Conservation (phyloP, 257 asterid genomes). For the Handroanthus guayacan region DNA sequence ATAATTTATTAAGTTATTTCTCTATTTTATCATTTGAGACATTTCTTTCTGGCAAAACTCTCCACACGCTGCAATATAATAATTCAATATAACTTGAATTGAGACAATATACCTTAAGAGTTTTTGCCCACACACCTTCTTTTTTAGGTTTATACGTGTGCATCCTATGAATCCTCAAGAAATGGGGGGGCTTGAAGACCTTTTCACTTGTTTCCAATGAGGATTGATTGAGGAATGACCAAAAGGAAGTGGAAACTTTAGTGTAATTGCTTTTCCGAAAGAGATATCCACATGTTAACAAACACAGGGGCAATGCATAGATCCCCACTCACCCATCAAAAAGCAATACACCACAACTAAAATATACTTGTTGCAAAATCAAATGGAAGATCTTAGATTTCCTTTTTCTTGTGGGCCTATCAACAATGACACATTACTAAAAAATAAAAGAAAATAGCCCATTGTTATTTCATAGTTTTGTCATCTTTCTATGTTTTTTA, state of each 20-base stretch:
- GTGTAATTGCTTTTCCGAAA: conserved; percentile 33
- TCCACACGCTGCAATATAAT: no score
- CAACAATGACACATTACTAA: not conserved
- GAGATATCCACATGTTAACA: conserved; percentile 41
- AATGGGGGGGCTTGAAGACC: conserved; percentile 22
- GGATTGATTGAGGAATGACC: conserved; percentile 33
- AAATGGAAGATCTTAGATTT: conserved; percentile 5
- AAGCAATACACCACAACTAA: conserved; percentile 6
- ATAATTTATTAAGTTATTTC: no score
- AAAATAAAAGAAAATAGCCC: no score
- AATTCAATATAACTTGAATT: no score
- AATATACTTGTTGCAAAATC: not conserved
- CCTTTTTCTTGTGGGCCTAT: conserved; percentile 10
- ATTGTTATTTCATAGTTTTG: no score
- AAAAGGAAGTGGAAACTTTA: conserved; percentile 33
- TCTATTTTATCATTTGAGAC: no score
- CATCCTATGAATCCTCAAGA: conserved; percentile 13
- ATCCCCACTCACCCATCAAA: conserved; percentile 47
- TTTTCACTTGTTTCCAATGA: conserved; percentile 21
- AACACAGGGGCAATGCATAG: conserved; percentile 41
- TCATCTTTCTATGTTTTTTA: no score
- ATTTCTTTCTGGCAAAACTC: no score
- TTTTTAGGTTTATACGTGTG: conserved; percentile 12
- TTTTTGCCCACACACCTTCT: not conserved
- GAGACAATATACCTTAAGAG: no score